Base-by-base conservation (phyloP, 1,284 basidiomycete genomes). In the Ganoderma lingzhi region DNA sequence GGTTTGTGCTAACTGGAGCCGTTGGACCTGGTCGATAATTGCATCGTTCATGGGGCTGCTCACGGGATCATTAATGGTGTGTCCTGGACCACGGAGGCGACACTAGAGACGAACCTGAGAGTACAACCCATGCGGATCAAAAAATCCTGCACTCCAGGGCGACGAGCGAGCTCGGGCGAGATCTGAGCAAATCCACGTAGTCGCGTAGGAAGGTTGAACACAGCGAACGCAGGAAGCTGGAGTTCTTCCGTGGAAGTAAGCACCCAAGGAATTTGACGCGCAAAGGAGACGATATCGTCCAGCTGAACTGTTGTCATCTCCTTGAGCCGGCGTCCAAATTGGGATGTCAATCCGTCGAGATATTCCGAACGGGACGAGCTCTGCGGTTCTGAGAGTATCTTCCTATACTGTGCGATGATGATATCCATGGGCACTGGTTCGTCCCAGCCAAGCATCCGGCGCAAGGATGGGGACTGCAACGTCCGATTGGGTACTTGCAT, bases 391-490 rank as follows among this genome's bases (percentile, higher is more conserved):
- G 56, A 30, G 15, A 73, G 61, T 12, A 72, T 32, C 19, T 37
- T 41, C 19, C 35, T 30, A 17, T 74, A 56, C 58, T 74, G 74
- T 35, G 65, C 37, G 37, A 61, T 62, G 19, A 75, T 15, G n/a
- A 61, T 63, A 10, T 63, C 62, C 9, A 73, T 28, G 12, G 74
- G 67, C 12, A 74, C 19, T 12, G 64, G 65, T 6, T 53, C 19
- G 58, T 70, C 30, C 73, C 74, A 75, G 1, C 70, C 69, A 30
- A 75, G 66, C 19, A 53, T 53, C 28, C 23, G 5, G 4, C 69
- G 68, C 10, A 75, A 63, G 23, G 42, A 45, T 44, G 8, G 8
- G 37, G 66, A 64, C 23, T 44, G 37, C 12, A 63, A 23, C 45
- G 19, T 8, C 3, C n/a, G n/a, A n/a, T 3, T 19, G 6, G 17